A percentile compares a stretch with the other conserved stretches of the same genome.
Evolutionary conservation across 768 basidiomycete genomes (phyloP).

Genomic region (Cystobasidium tubakii): DNA sequence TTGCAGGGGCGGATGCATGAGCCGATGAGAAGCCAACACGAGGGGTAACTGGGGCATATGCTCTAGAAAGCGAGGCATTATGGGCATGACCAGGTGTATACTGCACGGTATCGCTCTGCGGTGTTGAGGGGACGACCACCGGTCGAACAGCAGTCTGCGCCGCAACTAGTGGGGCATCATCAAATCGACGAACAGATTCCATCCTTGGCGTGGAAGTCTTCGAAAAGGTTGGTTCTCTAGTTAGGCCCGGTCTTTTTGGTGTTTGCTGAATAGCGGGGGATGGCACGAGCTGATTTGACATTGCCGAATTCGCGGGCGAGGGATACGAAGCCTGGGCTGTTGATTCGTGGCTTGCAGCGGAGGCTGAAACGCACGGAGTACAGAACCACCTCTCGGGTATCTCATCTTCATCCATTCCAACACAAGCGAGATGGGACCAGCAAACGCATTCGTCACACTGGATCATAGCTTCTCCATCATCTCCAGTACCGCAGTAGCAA

Average conservation of each 20-base stretch:
- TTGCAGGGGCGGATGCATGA: background rate
- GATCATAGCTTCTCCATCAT: constrained; percentile 37
- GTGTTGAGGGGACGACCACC: background rate
- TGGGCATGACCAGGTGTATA: background rate
- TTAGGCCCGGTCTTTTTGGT: background rate
- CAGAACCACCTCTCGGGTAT: constrained; percentile 36
- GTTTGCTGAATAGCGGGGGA: background rate
- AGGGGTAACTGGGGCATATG: background rate
- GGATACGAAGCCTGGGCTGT: background rate
- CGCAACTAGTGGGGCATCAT: constrained; percentile 9
- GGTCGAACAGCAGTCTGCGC: constrained; percentile 2
- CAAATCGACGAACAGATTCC: constrained; percentile 2
- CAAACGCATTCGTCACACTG: constrained; percentile 37
- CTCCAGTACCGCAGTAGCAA: constrained; percentile 26
- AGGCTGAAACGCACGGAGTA: background rate
- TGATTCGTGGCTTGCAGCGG: background rate
- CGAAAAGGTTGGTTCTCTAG: constrained; percentile 36
- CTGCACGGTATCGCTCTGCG: background rate
- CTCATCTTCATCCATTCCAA: constrained; percentile 32
- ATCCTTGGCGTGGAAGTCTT: constrained; percentile 12
- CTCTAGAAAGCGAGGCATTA: background rate
- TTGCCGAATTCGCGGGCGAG: background rate
- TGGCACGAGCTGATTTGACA: background rate
- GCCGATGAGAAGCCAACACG: background rate
- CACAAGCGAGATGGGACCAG: constrained; percentile 38